Evolutionary conservation across 2,329 filamentous ascomycete genomes (phyloP).

Genomic region (Aspergillus latus): DNA sequence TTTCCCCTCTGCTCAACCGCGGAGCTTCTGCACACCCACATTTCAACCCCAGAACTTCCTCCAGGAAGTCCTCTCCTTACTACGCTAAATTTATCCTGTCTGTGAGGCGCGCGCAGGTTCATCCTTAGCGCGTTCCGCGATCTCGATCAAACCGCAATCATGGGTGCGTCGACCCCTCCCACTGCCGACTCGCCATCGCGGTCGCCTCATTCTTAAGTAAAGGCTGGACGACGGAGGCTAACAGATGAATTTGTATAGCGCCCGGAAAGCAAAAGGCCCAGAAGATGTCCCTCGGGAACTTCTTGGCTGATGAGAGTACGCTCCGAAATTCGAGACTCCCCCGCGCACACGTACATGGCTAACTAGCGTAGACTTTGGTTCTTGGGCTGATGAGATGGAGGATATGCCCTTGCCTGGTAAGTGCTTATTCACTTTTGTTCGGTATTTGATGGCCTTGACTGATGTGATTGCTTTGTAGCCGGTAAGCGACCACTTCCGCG

Average conservation of each 20-base stretch:
- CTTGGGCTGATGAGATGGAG: conserved; percentile 99
- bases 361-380: conserved; percentile 65
- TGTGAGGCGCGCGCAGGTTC: conserved; percentile 42
- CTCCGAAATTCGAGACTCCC: conserved; percentile 25
- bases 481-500: conserved; percentile 27
- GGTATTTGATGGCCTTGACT: conserved; percentile 8
- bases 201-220: conserved; percentile 11
- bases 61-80: conserved; percentile 19
- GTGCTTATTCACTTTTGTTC: conserved; percentile 31
- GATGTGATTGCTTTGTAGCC: conserved; percentile 24
- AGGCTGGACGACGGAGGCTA: conserved; percentile 39
- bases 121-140: conserved; percentile 41
- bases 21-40: conserved; percentile 25
- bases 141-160: conserved; percentile 56
- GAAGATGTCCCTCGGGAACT: conserved; percentile 97
- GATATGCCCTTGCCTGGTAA: conserved; percentile 73
- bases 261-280: conserved; percentile 90
- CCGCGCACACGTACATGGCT: conserved; percentile 28
- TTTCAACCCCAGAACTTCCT: conserved; percentile 24
- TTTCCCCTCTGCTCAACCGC: conserved; percentile 31
- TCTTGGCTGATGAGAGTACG: conserved; percentile 89
- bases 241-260: conserved; percentile 58
- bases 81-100: conserved; percentile 23
- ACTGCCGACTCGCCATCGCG: conserved; percentile 11
- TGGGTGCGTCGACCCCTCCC: conserved; percentile 46